These are phyloP conservation scores for Diospyros kaki DNA, from an alignment of 148 eudicot genomes.

Conservation along the genomic window DNA sequence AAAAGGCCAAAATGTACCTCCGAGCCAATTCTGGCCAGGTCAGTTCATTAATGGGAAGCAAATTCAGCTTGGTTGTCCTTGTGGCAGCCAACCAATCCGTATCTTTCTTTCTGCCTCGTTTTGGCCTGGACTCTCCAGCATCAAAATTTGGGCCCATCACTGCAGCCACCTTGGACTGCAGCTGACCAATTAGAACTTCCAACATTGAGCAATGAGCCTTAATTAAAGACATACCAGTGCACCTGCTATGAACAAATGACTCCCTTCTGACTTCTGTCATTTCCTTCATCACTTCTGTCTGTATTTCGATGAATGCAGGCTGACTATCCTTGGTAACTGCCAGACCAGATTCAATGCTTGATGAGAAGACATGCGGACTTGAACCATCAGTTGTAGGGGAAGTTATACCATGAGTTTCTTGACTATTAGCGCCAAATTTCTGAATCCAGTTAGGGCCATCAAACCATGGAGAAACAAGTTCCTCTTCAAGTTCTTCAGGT, in stretches of 20 bases:
- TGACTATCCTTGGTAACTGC: constrained; percentile 22
- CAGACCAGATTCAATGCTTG: constrained; percentile 31
- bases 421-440: constrained; percentile 23
- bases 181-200: constrained; percentile 57
- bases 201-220: constrained; percentile 40
- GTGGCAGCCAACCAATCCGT: constrained; percentile 36
- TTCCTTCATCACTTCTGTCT: constrained; percentile 25
- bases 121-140: constrained; percentile 44
- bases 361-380: constrained; percentile 28
- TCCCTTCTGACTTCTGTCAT: constrained; percentile 25
- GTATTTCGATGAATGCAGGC: constrained; percentile 25
- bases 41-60: constrained; percentile 58
- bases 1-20: constrained; percentile 50
- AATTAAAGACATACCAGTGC: constrained; percentile 31
- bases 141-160: constrained; percentile 50
- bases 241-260: constrained; percentile 25
- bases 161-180: constrained; percentile 54
- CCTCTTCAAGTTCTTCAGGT: constrained; percentile 48
- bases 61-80: constrained; percentile 38
- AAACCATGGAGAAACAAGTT: constrained; percentile 46
- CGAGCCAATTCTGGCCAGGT: constrained; percentile 82
- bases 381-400: constrained; percentile 26
- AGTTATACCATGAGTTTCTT: constrained; percentile 15
- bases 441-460: constrained; percentile 21
- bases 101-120: constrained; percentile 59